Percentiles rank a stretch among this genome's conserved stretches.
Conservation (phyloP, 257 asterid genomes). For the Solanum pinnatisectum region DNA sequence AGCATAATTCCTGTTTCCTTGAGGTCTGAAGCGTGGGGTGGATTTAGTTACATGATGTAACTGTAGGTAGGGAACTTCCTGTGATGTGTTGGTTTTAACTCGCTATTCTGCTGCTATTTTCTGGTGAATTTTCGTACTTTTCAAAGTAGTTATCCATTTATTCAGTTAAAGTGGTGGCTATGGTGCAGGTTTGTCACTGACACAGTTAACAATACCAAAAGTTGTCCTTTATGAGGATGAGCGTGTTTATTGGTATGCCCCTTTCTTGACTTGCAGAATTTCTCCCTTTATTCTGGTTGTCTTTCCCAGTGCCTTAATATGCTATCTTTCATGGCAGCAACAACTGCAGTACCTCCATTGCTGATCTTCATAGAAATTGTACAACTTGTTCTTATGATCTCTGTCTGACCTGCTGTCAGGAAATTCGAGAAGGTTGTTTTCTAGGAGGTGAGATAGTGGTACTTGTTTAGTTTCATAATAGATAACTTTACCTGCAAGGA, state of each 20-base stretch:
- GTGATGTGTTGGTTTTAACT: not conserved
- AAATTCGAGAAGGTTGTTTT: slow-evolving; percentile 44
- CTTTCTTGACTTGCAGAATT: not conserved
- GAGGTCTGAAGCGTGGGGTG: not conserved
- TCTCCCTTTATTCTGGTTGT: not conserved
- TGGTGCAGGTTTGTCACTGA: slow-evolving; percentile 25
- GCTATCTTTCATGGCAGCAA: slow-evolving; percentile 28
- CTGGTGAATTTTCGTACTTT: not conserved
- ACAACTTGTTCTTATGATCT: slow-evolving; percentile 54
- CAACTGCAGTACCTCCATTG: slow-evolving; percentile 52
- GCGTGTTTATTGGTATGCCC: slow-evolving; percentile 43
- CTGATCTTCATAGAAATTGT: slow-evolving; percentile 55
- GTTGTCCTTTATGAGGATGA: slow-evolving; percentile 17
- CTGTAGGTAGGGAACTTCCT: not conserved
- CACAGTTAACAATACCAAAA: slow-evolving; percentile 23
- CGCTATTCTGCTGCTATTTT: not conserved
- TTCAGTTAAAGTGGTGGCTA: not conserved
- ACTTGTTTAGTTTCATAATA: slow-evolving; percentile 1
- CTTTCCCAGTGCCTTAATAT: not conserved
- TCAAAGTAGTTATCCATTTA: not conserved
- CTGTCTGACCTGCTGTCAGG: slow-evolving; percentile 51
- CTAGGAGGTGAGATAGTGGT: slow-evolving; percentile 16
- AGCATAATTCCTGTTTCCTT: not conserved
- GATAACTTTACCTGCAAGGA: slow-evolving; percentile 23
- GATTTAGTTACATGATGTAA: not conserved